phyloP scores from a whole-genome alignment of 75 land plant species.

The Pinus taeda region DNA sequence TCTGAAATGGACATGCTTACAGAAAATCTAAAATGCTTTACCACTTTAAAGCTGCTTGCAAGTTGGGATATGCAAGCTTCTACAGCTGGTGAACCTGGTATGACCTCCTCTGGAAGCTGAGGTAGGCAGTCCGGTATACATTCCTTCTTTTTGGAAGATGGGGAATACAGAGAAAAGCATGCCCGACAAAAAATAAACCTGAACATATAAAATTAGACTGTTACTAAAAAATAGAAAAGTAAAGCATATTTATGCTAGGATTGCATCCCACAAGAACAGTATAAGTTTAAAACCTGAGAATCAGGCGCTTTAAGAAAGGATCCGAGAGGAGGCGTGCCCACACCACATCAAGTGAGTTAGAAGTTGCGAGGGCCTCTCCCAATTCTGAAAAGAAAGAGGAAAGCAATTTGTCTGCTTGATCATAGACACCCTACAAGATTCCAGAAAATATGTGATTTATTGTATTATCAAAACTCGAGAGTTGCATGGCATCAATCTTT shows the following conservation, averaged over 20 bases:
- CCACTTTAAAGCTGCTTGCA: slow-evolving; percentile 42
- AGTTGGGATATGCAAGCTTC: slow-evolving; percentile 35
- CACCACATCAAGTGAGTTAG: slow-evolving; percentile 45
- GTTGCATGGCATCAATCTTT: not conserved
- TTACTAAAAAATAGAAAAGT: not conserved
- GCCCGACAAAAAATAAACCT: slow-evolving; percentile 78
- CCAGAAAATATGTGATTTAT: not conserved
- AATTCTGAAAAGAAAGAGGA: slow-evolving; percentile 66
- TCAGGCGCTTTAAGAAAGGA: slow-evolving; percentile 78
- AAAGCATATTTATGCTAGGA: not conserved
- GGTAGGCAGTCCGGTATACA: slow-evolving; percentile 62
- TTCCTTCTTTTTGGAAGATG: slow-evolving; percentile 17
- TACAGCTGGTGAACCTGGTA: slow-evolving; percentile 36
- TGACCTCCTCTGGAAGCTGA: slow-evolving; percentile 40
- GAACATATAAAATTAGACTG: slow-evolving; percentile 2
- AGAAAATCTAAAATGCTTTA: slow-evolving; percentile 37
- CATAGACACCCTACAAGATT: slow-evolving; percentile 54
- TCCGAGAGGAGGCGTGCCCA: slow-evolving; percentile 91
- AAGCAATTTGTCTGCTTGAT: slow-evolving; percentile 60
- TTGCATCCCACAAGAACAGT: not conserved
- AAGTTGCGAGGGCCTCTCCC: slow-evolving; percentile 73
- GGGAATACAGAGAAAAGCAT: slow-evolving; percentile 33
- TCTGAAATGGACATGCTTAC: slow-evolving; percentile 7
- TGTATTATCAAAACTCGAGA: not conserved
- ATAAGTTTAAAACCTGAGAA: slow-evolving; percentile 58